Percentiles rank a stretch among this genome's conserved stretches.
These are phyloP conservation scores for Allomyces macrogynus DNA, from an alignment of 192 early-diverging fungal species.

Conservation along the genomic window DNA sequence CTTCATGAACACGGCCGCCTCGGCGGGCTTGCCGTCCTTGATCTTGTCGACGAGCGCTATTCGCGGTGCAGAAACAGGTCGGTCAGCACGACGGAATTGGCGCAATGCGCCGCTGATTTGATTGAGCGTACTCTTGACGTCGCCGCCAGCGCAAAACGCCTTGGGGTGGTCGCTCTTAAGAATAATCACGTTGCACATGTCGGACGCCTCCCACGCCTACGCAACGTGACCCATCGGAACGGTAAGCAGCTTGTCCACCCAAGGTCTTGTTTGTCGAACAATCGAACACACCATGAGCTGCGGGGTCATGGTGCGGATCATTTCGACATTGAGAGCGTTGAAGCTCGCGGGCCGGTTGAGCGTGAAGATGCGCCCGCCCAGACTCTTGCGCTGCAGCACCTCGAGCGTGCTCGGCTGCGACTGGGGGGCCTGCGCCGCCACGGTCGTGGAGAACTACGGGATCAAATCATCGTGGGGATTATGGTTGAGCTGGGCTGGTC, in stretches of 20 bases:
- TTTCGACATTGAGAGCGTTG: slow-evolving; percentile 67
- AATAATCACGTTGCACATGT: slow-evolving; percentile 72
- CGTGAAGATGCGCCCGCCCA: slow-evolving; percentile 38
- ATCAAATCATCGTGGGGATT: too few relatives aligned
- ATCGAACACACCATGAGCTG: slow-evolving; percentile 41
- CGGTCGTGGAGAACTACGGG: too few relatives aligned
- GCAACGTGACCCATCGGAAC: background rate
- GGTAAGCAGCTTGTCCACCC: background rate
- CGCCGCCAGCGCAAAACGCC: slow-evolving; percentile 84
- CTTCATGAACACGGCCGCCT: slow-evolving; percentile 62
- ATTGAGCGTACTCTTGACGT: slow-evolving; percentile 33
- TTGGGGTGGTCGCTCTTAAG: slow-evolving; percentile 47
- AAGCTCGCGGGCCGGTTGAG: slow-evolving; percentile 60
- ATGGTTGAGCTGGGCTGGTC: too few relatives aligned
- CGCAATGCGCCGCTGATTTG: background rate
- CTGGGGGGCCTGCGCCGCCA: background rate
- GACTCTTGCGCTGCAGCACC: slow-evolving; percentile 26
- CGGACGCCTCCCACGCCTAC: slow-evolving; percentile 68
- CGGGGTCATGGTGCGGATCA: slow-evolving; percentile 62
- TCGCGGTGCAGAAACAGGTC: background rate
- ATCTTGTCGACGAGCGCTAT: slow-evolving; percentile 25
- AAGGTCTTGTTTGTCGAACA: background rate
- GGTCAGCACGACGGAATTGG: background rate
- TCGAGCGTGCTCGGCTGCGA: slow-evolving; percentile 14
- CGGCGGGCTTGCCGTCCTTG: slow-evolving; percentile 9